Conservation (phyloP, 768 basidiomycete species). For the Asterophora lycoperdoides region DNA sequence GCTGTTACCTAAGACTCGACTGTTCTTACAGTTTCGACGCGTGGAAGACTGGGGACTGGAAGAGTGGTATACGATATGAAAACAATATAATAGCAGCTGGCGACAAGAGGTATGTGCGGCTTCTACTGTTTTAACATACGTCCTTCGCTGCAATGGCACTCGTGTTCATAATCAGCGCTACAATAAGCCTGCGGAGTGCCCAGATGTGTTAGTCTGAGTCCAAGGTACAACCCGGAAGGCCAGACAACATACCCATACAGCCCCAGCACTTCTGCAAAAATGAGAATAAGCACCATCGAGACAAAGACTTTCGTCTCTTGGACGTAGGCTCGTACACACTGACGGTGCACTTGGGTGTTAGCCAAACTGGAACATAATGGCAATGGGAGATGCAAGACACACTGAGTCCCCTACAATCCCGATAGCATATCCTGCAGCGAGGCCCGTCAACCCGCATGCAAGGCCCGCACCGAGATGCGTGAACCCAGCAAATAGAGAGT, state of each 20-base stretch:
- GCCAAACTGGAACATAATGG: neutral
- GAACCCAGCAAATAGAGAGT: slow-evolving; percentile 84
- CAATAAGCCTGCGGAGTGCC: slow-evolving; percentile 50
- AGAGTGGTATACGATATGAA: neutral
- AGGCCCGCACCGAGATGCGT: slow-evolving; percentile 90
- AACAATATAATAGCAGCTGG: slow-evolving; percentile 10
- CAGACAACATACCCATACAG: slow-evolving; percentile 46
- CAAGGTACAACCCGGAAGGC: neutral
- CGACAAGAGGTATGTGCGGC: slow-evolving; percentile 4
- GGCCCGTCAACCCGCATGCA: slow-evolving; percentile 85
- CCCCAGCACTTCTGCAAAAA: slow-evolving; percentile 88
- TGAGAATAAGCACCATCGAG: slow-evolving; percentile 93
- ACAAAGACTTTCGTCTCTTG: slow-evolving; percentile 91
- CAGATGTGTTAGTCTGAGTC: too few relatives aligned
- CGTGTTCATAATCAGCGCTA: slow-evolving; percentile 91
- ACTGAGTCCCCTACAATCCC: slow-evolving; percentile 93
- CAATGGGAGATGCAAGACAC: slow-evolving; percentile 25
- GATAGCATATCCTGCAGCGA: slow-evolving; percentile 94
- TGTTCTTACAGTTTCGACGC: too few relatives aligned
- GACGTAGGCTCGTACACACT: slow-evolving; percentile 48
- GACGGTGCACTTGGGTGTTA: neutral
- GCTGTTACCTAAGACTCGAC: too few relatives aligned
- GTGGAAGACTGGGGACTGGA: too few relatives aligned
- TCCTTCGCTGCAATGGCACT: slow-evolving; percentile 34
- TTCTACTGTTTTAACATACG: slow-evolving; percentile 20